These are phyloP conservation scores for Pseudopediastrum boryanum DNA, from an alignment of 139 green algal species.

Conservation along the genomic window DNA sequence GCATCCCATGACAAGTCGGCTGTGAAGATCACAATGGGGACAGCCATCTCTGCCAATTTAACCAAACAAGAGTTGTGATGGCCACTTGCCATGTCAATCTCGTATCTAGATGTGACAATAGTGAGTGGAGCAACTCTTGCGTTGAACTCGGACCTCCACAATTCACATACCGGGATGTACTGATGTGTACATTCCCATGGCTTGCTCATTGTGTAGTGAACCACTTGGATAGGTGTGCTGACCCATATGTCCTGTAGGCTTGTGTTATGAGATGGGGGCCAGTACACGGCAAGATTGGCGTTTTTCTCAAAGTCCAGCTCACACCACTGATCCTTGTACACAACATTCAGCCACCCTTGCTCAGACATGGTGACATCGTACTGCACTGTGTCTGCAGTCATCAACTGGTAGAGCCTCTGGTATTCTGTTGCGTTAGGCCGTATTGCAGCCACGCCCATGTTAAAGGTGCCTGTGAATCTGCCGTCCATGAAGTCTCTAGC, in stretches of 20 bases:
- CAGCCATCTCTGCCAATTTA: neutral
- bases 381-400: neutral
- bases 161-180: neutral
- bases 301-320: neutral
- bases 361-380: neutral
- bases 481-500: neutral
- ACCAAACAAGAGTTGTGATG: neutral
- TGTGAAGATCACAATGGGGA: neutral
- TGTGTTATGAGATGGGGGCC: no score
- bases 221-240: neutral
- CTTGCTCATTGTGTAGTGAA: neutral
- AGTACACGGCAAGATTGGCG: neutral
- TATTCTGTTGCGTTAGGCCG: neutral
- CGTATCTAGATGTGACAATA: neutral
- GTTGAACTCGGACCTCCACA: neutral
- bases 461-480: neutral
- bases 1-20: neutral
- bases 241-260: neutral
- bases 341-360: neutral
- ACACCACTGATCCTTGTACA: neutral
- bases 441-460: neutral
- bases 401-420: neutral
- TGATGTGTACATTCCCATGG: neutral
- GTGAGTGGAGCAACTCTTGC: neutral
- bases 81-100: neutral